Conservation (phyloP, 1,139 yeast species). For the Yamadazyma epiphylla region DNA sequence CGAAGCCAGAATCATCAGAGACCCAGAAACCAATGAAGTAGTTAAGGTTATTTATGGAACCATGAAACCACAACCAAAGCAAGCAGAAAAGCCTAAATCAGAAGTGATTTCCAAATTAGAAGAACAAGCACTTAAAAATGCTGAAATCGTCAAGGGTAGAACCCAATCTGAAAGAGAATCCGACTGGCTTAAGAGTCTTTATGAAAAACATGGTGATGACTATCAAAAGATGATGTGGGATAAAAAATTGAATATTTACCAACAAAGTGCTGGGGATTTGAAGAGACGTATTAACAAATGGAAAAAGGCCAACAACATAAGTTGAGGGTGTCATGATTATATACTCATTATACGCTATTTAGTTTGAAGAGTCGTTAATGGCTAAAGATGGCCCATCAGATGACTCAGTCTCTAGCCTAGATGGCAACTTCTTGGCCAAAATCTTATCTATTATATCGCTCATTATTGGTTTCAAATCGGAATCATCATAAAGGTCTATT, state of each 20-base stretch:
- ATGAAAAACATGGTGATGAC: constrained; percentile 82
- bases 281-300: constrained; percentile 64
- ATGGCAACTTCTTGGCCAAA: constrained; percentile 33
- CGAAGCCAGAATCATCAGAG: constrained; percentile 77
- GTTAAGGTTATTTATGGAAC: constrained; percentile 70
- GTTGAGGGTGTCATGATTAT: not conserved
- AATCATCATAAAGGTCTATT: constrained; percentile 32
- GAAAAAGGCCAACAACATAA: constrained; percentile 44
- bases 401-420: no score
- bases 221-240: constrained; percentile 92
- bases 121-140: constrained; percentile 53
- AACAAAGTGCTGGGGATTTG: constrained; percentile 82
- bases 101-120: constrained; percentile 69
- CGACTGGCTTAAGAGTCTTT: constrained; percentile 64
- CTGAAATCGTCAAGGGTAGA: constrained; percentile 47
- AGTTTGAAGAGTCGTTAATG: no score
- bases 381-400: no score
- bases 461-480: constrained; percentile 49
- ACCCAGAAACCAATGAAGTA: constrained; percentile 65
- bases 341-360: no score
- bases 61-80: constrained; percentile 25
- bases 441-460: constrained; percentile 45
- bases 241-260: constrained; percentile 74
- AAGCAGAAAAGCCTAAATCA: constrained; percentile 27
- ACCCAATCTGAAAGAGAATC: constrained; percentile 68